A percentile compares a stretch with the other conserved stretches of the same genome.
phyloP scores from a whole-genome alignment of 371 early-diverging fungal genomes.

The Saksenaea oblongispora region DNA sequence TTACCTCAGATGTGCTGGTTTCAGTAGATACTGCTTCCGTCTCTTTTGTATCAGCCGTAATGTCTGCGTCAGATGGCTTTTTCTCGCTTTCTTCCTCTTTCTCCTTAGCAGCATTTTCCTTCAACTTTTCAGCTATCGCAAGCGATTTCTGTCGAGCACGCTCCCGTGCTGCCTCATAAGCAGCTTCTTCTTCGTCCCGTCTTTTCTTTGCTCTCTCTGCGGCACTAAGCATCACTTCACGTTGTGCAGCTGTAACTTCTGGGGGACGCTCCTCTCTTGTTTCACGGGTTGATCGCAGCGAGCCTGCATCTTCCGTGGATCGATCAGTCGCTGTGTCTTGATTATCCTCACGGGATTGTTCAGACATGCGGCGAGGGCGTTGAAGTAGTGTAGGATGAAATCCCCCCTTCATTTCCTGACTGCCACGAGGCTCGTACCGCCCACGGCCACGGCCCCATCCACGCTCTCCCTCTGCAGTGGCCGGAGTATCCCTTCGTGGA shows the following conservation, averaged over 20 bases:
- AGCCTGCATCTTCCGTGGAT: neutral
- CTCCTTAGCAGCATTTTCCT: neutral
- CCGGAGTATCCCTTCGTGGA: neutral
- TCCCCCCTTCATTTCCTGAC: constrained; percentile 11
- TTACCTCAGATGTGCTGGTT: neutral
- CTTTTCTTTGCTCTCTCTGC: constrained; percentile 54
- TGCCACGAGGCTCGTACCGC: constrained; percentile 8
- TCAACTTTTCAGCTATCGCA: constrained; percentile 23
- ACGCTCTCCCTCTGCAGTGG: neutral
- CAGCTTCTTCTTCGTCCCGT: constrained; percentile 50
- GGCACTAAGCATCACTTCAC: constrained; percentile 45
- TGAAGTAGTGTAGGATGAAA: constrained; percentile 28
- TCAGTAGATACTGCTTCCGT: neutral
- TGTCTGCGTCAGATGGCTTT: neutral
- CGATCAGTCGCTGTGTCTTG: constrained; percentile 10
- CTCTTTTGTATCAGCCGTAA: neutral
- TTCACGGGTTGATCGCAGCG: neutral
- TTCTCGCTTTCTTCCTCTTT: neutral
- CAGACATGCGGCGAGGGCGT: constrained; percentile 35
- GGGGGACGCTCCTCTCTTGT: constrained; percentile 13
- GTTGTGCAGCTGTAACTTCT: constrained; percentile 36
- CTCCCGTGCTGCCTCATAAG: constrained; percentile 41
- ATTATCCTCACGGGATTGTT: constrained; percentile 19
- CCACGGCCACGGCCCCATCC: constrained; percentile 4
- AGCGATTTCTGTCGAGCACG: constrained; percentile 49